A percentile compares a stretch with the other conserved stretches of the same genome.
phyloP scores from a whole-genome alignment of 176 grass and related monocot genomes.

The Paspalum vaginatum region DNA sequence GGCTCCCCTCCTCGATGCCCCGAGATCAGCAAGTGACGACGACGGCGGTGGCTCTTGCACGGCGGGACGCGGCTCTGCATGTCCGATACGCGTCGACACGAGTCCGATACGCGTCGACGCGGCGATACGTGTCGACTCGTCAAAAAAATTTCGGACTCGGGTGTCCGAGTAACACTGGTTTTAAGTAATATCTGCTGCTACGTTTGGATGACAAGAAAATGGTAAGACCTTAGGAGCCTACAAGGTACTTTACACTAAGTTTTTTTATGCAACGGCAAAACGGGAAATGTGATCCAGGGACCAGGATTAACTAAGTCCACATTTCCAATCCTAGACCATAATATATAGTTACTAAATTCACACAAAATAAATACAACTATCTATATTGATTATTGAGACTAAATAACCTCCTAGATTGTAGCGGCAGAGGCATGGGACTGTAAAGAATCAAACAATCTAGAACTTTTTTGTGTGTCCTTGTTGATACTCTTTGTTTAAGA shows the following conservation, averaged over 20 bases:
- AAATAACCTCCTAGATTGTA: neutral
- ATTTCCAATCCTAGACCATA: neutral
- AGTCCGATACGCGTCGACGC: too few relatives aligned
- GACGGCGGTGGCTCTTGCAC: too few relatives aligned
- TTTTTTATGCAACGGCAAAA: neutral
- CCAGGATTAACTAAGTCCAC: neutral
- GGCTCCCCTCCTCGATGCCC: too few relatives aligned
- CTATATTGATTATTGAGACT: neutral
- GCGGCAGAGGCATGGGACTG: neutral
- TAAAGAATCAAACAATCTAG: constrained; percentile 1
- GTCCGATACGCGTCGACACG: too few relatives aligned
- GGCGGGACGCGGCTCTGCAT: too few relatives aligned
- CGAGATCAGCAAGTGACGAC: too few relatives aligned
- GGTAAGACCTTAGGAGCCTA: neutral
- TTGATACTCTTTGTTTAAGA: neutral
- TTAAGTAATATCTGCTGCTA: neutral
- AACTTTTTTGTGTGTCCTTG: constrained; percentile 1
- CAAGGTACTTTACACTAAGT: constrained; percentile 8
- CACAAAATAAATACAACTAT: constrained; percentile 12
- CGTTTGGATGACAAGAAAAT: constrained; percentile 14
- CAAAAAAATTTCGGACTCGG: too few relatives aligned
- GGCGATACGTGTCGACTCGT: too few relatives aligned
- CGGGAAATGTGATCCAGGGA: neutral
- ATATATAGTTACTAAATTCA: neutral
- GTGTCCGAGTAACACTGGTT: too few relatives aligned